Evolutionary conservation across 106 monocot species (phyloP).

Genomic region (Platanthera guangdongensis): DNA sequence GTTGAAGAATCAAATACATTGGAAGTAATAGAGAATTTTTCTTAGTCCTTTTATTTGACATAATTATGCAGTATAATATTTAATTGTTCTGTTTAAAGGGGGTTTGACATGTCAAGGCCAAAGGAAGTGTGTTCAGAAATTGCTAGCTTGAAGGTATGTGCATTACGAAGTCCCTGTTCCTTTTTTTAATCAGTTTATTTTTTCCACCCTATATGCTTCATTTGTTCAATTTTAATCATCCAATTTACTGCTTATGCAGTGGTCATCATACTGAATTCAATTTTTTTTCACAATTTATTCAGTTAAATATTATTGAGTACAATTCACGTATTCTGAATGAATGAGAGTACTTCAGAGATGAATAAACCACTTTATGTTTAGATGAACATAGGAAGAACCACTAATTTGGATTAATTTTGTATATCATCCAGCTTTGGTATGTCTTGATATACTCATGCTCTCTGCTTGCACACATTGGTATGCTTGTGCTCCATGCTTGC

Average conservation of each 20-base stretch:
- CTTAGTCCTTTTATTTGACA: constrained; percentile 2
- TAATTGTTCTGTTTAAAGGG: constrained; percentile 33
- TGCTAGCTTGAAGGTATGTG: constrained; percentile 42
- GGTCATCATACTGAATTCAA: too few species aligned
- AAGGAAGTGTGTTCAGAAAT: constrained; percentile 50
- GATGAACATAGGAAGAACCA: too few species aligned
- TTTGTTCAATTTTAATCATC: background rate
- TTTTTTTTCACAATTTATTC: too few species aligned
- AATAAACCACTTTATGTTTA: background rate
- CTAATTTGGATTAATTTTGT: too few species aligned
- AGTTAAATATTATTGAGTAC: background rate
- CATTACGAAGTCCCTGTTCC: background rate
- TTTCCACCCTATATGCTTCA: background rate
- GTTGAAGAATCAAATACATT: constrained; percentile 79
- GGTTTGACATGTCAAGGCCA: constrained; percentile 64
- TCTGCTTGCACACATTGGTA: too few species aligned
- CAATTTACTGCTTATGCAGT: background rate
- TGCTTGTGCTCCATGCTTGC: too few species aligned
- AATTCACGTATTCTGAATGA: background rate
- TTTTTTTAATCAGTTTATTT: background rate
- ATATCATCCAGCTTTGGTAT: too few species aligned
- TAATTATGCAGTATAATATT: constrained; percentile 9
- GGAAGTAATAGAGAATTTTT: constrained; percentile 51
- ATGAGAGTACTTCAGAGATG: background rate
- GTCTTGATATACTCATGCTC: too few species aligned